phyloP scores from a whole-genome alignment of 1,284 basidiomycete genomes.

The Fomes fomentarius region DNA sequence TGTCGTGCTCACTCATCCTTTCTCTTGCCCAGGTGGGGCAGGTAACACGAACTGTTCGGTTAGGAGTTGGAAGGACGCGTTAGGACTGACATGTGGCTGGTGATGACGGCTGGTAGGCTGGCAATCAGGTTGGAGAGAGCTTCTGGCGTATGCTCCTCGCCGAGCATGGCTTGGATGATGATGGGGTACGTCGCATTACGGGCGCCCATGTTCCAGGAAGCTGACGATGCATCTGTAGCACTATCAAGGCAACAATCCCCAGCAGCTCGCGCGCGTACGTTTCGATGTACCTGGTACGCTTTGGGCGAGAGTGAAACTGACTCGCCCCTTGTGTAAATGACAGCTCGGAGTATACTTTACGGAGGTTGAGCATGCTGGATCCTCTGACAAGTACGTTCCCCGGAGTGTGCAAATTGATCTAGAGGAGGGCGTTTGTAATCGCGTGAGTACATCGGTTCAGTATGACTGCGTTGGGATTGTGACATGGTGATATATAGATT shows the following conservation, averaged over 20 bases:
- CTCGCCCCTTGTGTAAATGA: background rate
- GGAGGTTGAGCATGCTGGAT: conserved; percentile 51
- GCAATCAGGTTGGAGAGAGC: conserved; percentile 77
- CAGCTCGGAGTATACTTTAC: conserved; percentile 78
- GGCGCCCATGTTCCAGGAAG: background rate
- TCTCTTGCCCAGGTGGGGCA: conserved; percentile 13
- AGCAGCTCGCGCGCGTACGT: conserved; percentile 50
- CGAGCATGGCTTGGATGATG: conserved; percentile 76
- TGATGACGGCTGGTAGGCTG: conserved; percentile 46
- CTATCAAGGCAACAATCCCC: conserved; percentile 51
- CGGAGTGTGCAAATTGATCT: conserved; percentile 91
- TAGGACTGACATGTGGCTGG: background rate
- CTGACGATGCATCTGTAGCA: conserved; percentile 33
- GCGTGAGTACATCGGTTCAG: conserved; percentile 42
- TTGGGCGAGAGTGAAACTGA: background rate
- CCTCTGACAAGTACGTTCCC: conserved; percentile 82
- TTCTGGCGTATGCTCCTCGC: conserved; percentile 83
- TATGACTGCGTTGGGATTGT: background rate
- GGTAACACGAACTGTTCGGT: conserved; percentile 12
- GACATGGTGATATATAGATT: conserved; percentile 44
- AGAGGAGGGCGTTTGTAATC: conserved; percentile 89
- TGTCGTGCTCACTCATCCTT: background rate
- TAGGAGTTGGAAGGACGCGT: background rate
- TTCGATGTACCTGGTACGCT: background rate
- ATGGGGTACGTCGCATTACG: conserved; percentile 55